Evolutionary conservation across 805 yeast genomes (phyloP).

Genomic region (Cyberlindnera americana): DNA sequence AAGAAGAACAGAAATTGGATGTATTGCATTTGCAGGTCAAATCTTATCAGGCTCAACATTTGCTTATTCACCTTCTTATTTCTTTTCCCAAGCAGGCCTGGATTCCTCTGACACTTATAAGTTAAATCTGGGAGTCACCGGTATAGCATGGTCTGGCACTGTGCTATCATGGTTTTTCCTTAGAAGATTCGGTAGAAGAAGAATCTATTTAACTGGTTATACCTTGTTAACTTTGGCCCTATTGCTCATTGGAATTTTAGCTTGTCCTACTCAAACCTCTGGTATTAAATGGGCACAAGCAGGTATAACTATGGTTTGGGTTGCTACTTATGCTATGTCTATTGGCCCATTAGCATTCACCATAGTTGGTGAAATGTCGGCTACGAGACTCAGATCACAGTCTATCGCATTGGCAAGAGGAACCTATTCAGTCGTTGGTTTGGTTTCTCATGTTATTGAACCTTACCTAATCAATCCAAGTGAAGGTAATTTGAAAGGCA

Average conservation of each 20-base stretch:
- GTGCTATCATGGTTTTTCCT: slow-evolving; percentile 32
- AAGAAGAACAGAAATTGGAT: slow-evolving; percentile 40
- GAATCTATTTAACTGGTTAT: slow-evolving; percentile 29
- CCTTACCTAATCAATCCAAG: slow-evolving; percentile 50
- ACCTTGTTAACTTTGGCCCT: slow-evolving; percentile 17
- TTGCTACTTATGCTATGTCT: slow-evolving; percentile 32
- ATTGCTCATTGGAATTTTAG: slow-evolving; percentile 18
- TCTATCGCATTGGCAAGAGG: slow-evolving; percentile 34
- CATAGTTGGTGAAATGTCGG: slow-evolving; percentile 36
- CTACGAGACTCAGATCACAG: slow-evolving; percentile 38
- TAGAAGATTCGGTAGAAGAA: slow-evolving; percentile 31
- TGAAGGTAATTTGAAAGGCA: slow-evolving; percentile 45
- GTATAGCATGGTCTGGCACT: slow-evolving; percentile 31
- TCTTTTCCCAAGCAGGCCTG: slow-evolving; percentile 47
- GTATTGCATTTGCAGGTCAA: slow-evolving; percentile 40
- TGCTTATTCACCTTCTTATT: slow-evolving; percentile 44
- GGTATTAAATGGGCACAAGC: slow-evolving; percentile 22
- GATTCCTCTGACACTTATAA: slow-evolving; percentile 29
- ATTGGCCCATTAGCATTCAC: slow-evolving; percentile 40
- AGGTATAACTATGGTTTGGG: slow-evolving; percentile 20
- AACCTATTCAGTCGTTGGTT: slow-evolving; percentile 30
- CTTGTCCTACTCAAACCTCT: slow-evolving; percentile 14
- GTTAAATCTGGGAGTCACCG: slow-evolving; percentile 34
- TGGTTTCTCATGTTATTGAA: slow-evolving; percentile 36
- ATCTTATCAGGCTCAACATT: slow-evolving; percentile 45